Percentiles rank a stretch among this genome's conserved stretches.
Conservation (phyloP, 768 basidiomycete species). For the Pleurotus eryngii region DNA sequence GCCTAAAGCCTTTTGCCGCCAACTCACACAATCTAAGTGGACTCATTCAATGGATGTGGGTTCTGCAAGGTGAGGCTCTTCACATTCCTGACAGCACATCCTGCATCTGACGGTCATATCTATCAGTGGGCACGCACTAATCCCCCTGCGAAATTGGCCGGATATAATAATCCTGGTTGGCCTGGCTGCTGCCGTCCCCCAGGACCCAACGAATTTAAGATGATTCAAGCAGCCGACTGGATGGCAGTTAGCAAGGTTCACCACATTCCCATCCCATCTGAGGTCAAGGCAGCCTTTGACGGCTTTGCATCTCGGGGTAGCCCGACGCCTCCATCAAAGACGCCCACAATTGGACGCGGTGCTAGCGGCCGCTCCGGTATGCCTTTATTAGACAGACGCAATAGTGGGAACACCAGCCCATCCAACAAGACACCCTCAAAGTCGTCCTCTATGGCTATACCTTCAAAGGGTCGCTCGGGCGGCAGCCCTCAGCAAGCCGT, state of each 20-base stretch:
- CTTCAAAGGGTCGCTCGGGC: conserved; percentile 44
- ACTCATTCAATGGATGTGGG: conserved; percentile 82
- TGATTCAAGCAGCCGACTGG: conserved; percentile 77
- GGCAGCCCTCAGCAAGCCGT: conserved; percentile 52
- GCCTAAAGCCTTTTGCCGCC: conserved; percentile 12
- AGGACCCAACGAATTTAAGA: conserved; percentile 48
- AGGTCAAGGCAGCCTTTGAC: conserved; percentile 68
- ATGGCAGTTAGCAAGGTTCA: conserved; percentile 74
- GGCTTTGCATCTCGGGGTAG: conserved; percentile 40
- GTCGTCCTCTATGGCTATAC: conserved; percentile 27
- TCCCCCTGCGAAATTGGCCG: conserved; percentile 50
- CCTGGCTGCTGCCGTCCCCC: conserved; percentile 89
- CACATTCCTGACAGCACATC: conserved; percentile 15
- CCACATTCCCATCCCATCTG: conserved; percentile 67
- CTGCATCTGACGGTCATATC: conserved; percentile 18
- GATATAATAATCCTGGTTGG: conserved; percentile 75
- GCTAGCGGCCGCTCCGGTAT: conserved; percentile 20
- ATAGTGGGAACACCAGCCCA: conserved; percentile 38
- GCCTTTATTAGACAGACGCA: conserved; percentile 43
- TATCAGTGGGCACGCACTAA: conserved; percentile 68
- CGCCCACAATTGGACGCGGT: conserved; percentile 25
- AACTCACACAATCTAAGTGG: conserved; percentile 43
- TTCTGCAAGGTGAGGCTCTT: conserved; percentile 74
- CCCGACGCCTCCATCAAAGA: conserved; percentile 24
- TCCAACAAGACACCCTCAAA: conserved; percentile 36